Conservation (phyloP, 768 basidiomycete genomes). For the Cubamyces lactineus region DNA sequence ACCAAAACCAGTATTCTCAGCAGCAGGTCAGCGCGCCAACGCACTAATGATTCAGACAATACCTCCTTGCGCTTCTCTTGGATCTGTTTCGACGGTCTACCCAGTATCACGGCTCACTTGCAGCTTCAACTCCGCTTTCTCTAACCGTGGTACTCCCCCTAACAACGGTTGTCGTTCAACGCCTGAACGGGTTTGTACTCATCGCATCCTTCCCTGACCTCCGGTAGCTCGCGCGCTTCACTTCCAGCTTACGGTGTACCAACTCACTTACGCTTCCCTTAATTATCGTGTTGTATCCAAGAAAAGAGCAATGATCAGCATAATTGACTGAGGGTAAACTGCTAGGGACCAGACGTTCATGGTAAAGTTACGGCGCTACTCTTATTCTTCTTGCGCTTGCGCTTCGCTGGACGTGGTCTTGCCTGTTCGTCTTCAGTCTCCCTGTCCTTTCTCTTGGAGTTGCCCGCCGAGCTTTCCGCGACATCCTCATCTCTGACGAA, state of each 20-base stretch:
- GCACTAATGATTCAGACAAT: slow-evolving; percentile 32
- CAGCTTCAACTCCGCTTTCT: slow-evolving; percentile 4
- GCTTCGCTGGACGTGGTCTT: slow-evolving; percentile 10
- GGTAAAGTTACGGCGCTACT: slow-evolving; percentile 9
- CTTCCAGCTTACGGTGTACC: slow-evolving; percentile 3
- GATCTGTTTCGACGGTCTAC: slow-evolving; percentile 20
- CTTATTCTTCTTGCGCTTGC: slow-evolving; percentile 36
- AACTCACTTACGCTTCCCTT: slow-evolving; percentile 22
- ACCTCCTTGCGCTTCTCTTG: slow-evolving; percentile 14
- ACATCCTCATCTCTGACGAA: slow-evolving; percentile 51
- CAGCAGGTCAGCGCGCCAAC: slow-evolving; percentile 59
- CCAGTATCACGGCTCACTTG: slow-evolving; percentile 2
- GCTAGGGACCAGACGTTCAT: neutral
- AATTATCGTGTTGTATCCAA: slow-evolving; percentile 20
- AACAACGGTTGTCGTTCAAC: neutral
- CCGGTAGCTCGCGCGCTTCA: neutral
- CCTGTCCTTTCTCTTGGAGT: slow-evolving; percentile 24
- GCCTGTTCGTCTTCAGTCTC: slow-evolving; percentile 3
- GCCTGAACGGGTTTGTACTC: slow-evolving; percentile 24
- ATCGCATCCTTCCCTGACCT: slow-evolving; percentile 14
- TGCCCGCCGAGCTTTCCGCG: neutral
- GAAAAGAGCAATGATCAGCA: slow-evolving; percentile 1
- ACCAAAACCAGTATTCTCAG: slow-evolving; percentile 86
- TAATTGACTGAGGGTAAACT: slow-evolving; percentile 2
- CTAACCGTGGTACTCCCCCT: neutral